These are phyloP conservation scores for Phytophthora nicotianae DNA, from an alignment of 352 stramenopile species.

Conservation along the genomic window DNA sequence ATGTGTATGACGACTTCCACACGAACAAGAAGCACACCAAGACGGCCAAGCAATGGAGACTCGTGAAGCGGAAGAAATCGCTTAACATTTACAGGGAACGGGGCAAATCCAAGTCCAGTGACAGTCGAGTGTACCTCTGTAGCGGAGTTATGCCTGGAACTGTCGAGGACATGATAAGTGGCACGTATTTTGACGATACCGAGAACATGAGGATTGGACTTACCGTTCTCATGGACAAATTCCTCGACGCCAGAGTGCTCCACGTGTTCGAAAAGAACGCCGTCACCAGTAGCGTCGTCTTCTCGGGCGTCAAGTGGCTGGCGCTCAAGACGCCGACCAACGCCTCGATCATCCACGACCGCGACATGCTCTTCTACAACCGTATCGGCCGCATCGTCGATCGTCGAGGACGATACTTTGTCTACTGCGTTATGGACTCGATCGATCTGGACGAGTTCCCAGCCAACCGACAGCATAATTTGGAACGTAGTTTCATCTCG, in stretches of 20 bases:
- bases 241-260: conserved; percentile 59
- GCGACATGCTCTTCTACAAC: conserved; percentile 60
- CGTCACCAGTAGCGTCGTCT: conserved; percentile 51
- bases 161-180: conserved; percentile 58
- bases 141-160: conserved; percentile 63
- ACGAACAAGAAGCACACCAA: conserved; percentile 24
- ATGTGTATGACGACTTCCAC: conserved; percentile 66
- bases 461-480: conserved; percentile 31
- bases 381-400: conserved; percentile 71
- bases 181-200: conserved; percentile 56
- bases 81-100: conserved; percentile 63
- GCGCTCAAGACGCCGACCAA: conserved; percentile 47
- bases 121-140: conserved; percentile 35
- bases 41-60: conserved; percentile 53
- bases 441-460: conserved; percentile 65
- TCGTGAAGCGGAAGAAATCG: conserved; percentile 58
- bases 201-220: conserved; percentile 56
- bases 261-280: conserved; percentile 62
- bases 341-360: conserved; percentile 52
- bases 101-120: conserved; percentile 15
- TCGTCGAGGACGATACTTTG: conserved; percentile 55
- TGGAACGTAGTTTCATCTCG: conserved; percentile 50
- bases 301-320: conserved; percentile 71
- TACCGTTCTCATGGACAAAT: conserved; percentile 52
- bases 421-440: conserved; percentile 64